Conservation (phyloP, 176 grass and related monocot genomes). For the Carex pumila region DNA sequence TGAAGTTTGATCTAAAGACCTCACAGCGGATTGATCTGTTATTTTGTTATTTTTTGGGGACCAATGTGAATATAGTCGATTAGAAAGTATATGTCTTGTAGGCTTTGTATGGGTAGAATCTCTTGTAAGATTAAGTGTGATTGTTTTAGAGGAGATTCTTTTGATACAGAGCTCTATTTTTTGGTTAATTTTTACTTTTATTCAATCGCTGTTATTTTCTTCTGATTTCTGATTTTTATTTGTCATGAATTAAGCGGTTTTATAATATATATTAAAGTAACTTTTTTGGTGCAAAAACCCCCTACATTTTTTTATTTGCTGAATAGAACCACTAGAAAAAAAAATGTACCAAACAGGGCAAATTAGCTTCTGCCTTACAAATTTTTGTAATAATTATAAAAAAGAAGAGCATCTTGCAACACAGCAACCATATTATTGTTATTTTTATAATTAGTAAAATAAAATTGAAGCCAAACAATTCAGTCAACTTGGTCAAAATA, state of each 20-base stretch:
- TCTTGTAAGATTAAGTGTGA: not conserved
- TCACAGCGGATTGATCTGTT: not conserved
- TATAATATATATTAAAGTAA: not conserved
- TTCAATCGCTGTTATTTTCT: not conserved
- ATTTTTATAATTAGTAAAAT: too few species aligned
- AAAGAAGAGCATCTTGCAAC: not conserved
- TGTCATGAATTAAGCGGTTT: not conserved
- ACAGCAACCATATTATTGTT: too few species aligned
- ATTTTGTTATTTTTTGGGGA: not conserved
- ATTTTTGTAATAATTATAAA: not conserved
- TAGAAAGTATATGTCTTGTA: not conserved
- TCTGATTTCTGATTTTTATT: too few species aligned
- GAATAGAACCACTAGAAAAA: not conserved
- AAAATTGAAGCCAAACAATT: not conserved
- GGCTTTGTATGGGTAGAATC: constrained; percentile 18
- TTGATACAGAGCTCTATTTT: constrained; percentile 13
- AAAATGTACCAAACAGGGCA: not conserved
- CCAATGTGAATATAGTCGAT: not conserved
- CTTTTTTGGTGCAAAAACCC: too few species aligned
- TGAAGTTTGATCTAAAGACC: not conserved
- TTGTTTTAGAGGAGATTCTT: constrained; percentile 15
- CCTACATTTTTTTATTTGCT: too few species aligned
- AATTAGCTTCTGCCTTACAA: not conserved
- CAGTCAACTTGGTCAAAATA: not conserved
- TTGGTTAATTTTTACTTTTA: not conserved